Conservation (phyloP, 2,329 filamentous ascomycete genomes). For the Cordyceps pruinosa region DNA sequence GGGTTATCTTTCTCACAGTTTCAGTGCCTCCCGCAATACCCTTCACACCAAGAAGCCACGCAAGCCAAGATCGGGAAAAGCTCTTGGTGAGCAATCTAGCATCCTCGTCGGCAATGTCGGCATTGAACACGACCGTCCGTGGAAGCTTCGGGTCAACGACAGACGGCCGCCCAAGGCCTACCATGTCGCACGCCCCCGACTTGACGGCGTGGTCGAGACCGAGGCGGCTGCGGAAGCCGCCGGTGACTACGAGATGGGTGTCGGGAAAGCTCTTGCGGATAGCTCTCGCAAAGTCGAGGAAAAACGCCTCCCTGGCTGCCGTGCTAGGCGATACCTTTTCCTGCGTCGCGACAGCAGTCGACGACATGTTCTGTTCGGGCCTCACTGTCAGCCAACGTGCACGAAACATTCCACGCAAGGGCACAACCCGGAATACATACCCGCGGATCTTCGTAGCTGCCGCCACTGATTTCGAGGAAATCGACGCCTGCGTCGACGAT, state of each 20-base stretch:
- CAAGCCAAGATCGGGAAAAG: background rate
- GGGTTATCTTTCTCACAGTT: background rate
- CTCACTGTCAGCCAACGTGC: background rate
- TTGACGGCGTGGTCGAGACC: background rate
- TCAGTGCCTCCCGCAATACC: background rate
- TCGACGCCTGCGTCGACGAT: conserved; percentile 45
- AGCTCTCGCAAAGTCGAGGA: background rate
- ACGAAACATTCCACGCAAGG: background rate
- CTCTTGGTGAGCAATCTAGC: background rate
- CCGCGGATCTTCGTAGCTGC: conserved; percentile 42
- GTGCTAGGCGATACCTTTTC: background rate
- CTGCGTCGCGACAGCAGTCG: background rate
- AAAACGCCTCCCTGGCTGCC: background rate
- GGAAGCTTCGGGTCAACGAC: background rate
- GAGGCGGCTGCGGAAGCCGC: background rate
- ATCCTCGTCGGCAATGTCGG: background rate
- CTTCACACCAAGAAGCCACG: background rate
- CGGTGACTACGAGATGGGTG: background rate
- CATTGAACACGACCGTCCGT: background rate
- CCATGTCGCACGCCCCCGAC: background rate
- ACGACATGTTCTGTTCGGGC: background rate
- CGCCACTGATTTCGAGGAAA: conserved; percentile 58
- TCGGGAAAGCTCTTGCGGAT: background rate
- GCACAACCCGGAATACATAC: background rate
- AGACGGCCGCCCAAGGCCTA: background rate